These are phyloP conservation scores for Microstroma glucosiphilum DNA, from an alignment of 1,284 basidiomycete genomes.

Conservation along the genomic window DNA sequence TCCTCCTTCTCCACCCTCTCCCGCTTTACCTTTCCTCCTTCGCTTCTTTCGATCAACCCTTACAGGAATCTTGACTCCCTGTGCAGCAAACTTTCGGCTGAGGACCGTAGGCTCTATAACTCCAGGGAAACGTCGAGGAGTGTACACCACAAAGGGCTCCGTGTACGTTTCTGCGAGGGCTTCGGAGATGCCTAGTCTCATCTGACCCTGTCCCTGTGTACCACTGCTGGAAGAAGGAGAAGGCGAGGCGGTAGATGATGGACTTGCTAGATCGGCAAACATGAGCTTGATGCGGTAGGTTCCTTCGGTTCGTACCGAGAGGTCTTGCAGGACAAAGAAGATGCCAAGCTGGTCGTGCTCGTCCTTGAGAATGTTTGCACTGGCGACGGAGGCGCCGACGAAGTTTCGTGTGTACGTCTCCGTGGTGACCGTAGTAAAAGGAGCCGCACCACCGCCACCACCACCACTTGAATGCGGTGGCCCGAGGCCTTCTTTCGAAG, in stretches of 20 bases:
- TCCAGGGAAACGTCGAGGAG: constrained; percentile 39
- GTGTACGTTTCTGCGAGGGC: constrained; percentile 41
- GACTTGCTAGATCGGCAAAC: constrained; percentile 31
- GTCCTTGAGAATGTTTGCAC: constrained; percentile 40
- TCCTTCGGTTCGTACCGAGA: constrained; percentile 39
- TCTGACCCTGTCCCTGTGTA: constrained; percentile 19
- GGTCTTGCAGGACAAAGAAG: constrained; percentile 45
- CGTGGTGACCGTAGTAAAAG: constrained; percentile 13
- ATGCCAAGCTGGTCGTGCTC: constrained; percentile 38
- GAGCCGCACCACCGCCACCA: not conserved
- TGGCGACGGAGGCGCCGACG: constrained; percentile 38
- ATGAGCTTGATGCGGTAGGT: constrained; percentile 40
- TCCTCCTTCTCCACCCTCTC: constrained; percentile 13
- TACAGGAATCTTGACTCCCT: constrained; percentile 44
- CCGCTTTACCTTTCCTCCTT: constrained; percentile 11
- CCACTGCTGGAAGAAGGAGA: constrained; percentile 10
- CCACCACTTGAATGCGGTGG: not conserved
- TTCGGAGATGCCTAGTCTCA: constrained; percentile 30
- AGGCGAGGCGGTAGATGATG: not conserved
- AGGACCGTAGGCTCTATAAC: constrained; percentile 41
- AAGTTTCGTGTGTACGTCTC: constrained; percentile 34
- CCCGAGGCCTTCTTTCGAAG: not conserved
- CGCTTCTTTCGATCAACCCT: constrained; percentile 42
- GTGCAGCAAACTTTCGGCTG: constrained; percentile 38
- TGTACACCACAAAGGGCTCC: constrained; percentile 39